A percentile compares a stretch with the other conserved stretches of the same genome.
phyloP scores from a whole-genome alignment of 2,329 filamentous ascomycete genomes.

The Ceratocystis destructans region DNA sequence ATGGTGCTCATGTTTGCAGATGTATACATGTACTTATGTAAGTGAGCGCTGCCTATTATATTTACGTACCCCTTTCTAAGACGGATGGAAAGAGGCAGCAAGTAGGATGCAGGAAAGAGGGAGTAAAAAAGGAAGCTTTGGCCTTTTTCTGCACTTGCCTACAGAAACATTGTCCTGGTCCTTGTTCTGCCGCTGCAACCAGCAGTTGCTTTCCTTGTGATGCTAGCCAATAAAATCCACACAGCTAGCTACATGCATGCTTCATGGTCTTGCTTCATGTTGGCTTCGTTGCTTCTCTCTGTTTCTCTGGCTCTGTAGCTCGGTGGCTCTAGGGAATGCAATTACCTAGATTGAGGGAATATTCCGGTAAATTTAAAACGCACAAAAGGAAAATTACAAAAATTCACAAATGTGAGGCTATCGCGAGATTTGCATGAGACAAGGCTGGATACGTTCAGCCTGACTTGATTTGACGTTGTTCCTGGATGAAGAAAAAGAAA shows the following conservation, averaged over 20 bases:
- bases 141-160: not conserved
- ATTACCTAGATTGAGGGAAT: not conserved
- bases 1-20: not conserved
- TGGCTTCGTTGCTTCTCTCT: not conserved
- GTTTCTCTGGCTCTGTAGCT: not conserved
- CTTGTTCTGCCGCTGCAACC: not conserved
- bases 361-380: not conserved
- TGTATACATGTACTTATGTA: not conserved
- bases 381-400: not conserved
- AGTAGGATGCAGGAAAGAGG: not conserved
- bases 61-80: not conserved
- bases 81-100: not conserved
- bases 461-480: no score
- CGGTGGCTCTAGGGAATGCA: not conserved
- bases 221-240: not conserved
- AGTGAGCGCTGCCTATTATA: not conserved
- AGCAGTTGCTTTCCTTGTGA: not conserved
- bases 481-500: no score
- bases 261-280: not conserved
- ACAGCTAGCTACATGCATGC: not conserved
- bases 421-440: not conserved
- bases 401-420: not conserved
- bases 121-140: conserved; percentile 2
- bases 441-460: no score
- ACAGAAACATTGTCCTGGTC: no score